These are phyloP conservation scores for Candida parachauliodes DNA, from an alignment of 805 yeast species.

Conservation along the genomic window DNA sequence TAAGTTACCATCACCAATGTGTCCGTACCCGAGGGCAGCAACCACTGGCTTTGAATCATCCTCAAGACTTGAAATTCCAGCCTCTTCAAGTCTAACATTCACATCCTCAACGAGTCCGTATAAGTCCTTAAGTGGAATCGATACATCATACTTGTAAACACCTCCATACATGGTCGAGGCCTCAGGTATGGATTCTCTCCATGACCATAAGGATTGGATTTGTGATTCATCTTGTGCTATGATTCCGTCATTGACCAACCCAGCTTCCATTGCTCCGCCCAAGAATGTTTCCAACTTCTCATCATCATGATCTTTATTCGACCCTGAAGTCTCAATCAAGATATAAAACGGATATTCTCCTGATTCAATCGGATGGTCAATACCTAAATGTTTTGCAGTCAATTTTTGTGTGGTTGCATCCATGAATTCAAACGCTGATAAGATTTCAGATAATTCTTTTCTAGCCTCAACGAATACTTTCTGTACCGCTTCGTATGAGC, in stretches of 20 bases:
- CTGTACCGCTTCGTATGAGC: conserved; percentile 79
- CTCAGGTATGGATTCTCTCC: conserved; percentile 95
- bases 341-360: conserved; percentile 82
- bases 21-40: conserved; percentile 95
- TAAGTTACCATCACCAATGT: conserved; percentile 94
- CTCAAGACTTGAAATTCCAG: conserved; percentile 55
- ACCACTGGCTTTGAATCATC: conserved; percentile 74
- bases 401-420: conserved; percentile 66
- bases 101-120: conserved; percentile 80
- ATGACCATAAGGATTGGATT: conserved; percentile 77
- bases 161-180: conserved; percentile 85
- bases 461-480: conserved; percentile 76
- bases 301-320: conserved; percentile 89
- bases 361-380: conserved; percentile 74
- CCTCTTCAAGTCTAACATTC: conserved; percentile 53
- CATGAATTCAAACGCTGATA: conserved; percentile 94
- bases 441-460: conserved; percentile 72
- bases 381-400: conserved; percentile 56
- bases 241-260: conserved; percentile 84
- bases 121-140: conserved; percentile 77
- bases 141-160: conserved; percentile 95
- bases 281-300: conserved; percentile 82
- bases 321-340: conserved; percentile 93
- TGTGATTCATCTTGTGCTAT: conserved; percentile 95
- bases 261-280: conserved; percentile 81